Percentiles rank a stretch among this genome's conserved stretches.
Evolutionary conservation across 2,329 filamentous ascomycete species (phyloP).

Genomic region (Colletotrichum limetticola): DNA sequence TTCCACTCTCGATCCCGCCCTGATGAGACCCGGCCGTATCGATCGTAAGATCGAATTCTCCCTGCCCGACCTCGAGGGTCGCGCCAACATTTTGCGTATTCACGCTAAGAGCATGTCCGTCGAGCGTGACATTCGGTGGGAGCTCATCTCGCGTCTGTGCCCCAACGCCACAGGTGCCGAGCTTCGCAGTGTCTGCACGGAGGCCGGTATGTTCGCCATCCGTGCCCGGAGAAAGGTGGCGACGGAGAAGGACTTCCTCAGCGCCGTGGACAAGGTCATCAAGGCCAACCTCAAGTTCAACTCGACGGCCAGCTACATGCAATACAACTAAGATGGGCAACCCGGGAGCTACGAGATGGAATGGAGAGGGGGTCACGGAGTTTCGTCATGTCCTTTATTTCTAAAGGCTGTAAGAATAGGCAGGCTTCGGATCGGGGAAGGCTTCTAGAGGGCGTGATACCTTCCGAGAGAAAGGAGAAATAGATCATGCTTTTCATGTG

Average conservation of each 20-base stretch:
- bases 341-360: not conserved
- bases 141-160: constrained; percentile 95
- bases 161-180: constrained; percentile 98
- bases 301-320: constrained; percentile 96
- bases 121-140: constrained; percentile 98
- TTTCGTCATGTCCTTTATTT: constrained; percentile 29
- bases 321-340: constrained; percentile 83
- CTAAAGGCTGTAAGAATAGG: constrained; percentile 39
- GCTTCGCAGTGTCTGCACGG: constrained; percentile 94
- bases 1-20: constrained; percentile 92
- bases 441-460: constrained; percentile 31
- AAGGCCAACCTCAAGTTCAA: constrained; percentile 99
- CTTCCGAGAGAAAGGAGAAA: constrained; percentile 31
- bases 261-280: constrained; percentile 99
- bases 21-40: constrained; percentile 97
- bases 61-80: constrained; percentile 94
- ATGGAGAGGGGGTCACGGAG: constrained; percentile 13
- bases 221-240: constrained; percentile 95
- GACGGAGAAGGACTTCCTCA: constrained; percentile 98
- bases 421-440: constrained; percentile 35
- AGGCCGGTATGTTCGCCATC: constrained; percentile 99
- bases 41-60: constrained; percentile 99
- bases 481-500: constrained; percentile 33
- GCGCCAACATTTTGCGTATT: constrained; percentile 96
- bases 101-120: constrained; percentile 99